phyloP scores from a whole-genome alignment of 73 alveolate species.

The Halteria grandinella region DNA sequence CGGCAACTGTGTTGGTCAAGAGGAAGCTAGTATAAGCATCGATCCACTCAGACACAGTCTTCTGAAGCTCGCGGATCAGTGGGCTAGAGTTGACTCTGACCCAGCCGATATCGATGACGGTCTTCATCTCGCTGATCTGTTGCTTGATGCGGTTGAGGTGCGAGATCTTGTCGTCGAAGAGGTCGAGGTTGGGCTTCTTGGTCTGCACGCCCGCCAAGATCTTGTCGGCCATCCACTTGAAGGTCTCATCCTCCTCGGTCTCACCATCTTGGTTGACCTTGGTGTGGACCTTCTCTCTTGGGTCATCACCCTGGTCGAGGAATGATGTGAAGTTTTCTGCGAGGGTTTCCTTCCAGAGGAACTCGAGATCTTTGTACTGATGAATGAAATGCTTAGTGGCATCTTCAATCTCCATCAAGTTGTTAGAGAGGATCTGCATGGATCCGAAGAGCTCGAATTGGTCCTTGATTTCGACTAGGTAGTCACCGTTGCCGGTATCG shows the following conservation, averaged over 20 bases:
- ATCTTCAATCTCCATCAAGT: constrained; percentile 81
- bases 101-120: constrained; percentile 95
- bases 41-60: constrained; percentile 89
- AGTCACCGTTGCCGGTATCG: constrained; percentile 95
- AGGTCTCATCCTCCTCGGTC: constrained; percentile 79
- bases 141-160: constrained; percentile 84
- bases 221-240: constrained; percentile 85
- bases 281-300: constrained; percentile 60
- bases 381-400: constrained; percentile 84
- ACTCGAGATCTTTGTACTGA: constrained; percentile 84
- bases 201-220: constrained; percentile 87
- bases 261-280: constrained; percentile 84
- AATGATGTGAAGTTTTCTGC: constrained; percentile 90
- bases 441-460: constrained; percentile 86
- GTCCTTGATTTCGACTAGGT: constrained; percentile 95
- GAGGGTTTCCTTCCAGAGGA: constrained; percentile 97
- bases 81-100: constrained; percentile 93
- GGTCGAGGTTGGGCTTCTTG: constrained; percentile 90
- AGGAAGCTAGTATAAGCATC: constrained; percentile 92
- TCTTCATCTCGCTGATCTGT: constrained; percentile 89
- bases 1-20: constrained; percentile 82
- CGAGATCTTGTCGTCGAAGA: constrained; percentile 94
- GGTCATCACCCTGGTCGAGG: constrained; percentile 85
- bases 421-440: constrained; percentile 60
- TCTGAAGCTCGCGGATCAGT: constrained; percentile 85